These are phyloP conservation scores for Trichoderma oligosporum DNA, from an alignment of 2,329 filamentous ascomycete species.

Conservation along the genomic window DNA sequence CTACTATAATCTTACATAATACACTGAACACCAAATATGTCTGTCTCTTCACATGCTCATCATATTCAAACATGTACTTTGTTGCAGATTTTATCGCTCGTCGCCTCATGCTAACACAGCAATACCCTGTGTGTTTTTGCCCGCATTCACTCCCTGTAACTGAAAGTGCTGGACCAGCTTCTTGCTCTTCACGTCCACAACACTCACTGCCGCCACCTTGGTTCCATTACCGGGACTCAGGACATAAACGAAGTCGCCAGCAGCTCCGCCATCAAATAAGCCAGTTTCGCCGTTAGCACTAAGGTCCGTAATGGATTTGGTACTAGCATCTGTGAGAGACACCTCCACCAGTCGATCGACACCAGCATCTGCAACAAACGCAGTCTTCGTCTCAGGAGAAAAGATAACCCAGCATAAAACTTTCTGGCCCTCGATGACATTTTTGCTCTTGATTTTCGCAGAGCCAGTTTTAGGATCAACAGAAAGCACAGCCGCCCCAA, in stretches of 20 bases:
- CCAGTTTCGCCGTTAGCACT: slow-evolving; percentile 47
- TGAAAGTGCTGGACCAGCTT: slow-evolving; percentile 20
- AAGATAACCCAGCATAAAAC: slow-evolving; percentile 58
- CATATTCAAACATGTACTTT: too few species aligned
- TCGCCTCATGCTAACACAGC: slow-evolving; percentile 1
- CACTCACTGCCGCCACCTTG: slow-evolving; percentile 38
- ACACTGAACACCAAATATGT: too few species aligned
- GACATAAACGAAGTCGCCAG: slow-evolving; percentile 55
- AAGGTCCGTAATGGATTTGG: slow-evolving; percentile 43
- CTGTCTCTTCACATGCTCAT: too few species aligned
- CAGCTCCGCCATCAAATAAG: slow-evolving; percentile 51
- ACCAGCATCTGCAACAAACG: slow-evolving; percentile 56
- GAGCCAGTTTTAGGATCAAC: slow-evolving; percentile 33
- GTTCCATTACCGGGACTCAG: slow-evolving; percentile 51
- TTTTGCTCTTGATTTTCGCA: slow-evolving; percentile 37
- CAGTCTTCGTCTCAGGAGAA: slow-evolving; percentile 44
- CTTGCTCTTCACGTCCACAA: slow-evolving; percentile 13
- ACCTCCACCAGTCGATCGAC: slow-evolving; percentile 55
- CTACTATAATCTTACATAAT: too few species aligned
- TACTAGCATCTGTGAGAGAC: slow-evolving; percentile 44
- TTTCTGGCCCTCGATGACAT: slow-evolving; percentile 46
- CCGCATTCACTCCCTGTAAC: slow-evolving; percentile 1
- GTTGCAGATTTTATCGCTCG: too few species aligned
- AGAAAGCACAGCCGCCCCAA: slow-evolving; percentile 50
- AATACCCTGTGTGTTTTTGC: slow-evolving; percentile 16